Conservation (phyloP, 75 land plant genomes). For the Chamaecyparis obtusa region DNA sequence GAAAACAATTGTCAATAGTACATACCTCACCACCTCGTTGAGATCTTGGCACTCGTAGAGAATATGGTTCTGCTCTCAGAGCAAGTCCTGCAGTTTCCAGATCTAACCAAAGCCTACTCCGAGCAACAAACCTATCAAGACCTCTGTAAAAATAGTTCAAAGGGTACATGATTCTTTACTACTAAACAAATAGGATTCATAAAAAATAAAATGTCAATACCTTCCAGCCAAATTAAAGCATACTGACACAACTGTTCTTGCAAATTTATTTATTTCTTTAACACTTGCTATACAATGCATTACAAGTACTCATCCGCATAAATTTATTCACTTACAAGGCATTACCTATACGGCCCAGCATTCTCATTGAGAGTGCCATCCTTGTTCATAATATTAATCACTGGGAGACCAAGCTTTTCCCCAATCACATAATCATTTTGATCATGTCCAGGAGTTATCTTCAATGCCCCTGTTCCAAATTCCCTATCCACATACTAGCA, state of each 20-base stretch:
- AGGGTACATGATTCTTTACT: not conserved
- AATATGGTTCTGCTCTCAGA: constrained; percentile 76
- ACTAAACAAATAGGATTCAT: not conserved
- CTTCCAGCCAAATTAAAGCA: not conserved
- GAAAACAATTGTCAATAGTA: not conserved
- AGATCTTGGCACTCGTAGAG: constrained; percentile 85
- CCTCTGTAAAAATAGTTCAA: constrained; percentile 50
- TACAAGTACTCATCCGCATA: constrained; percentile 22
- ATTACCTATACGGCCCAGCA: constrained; percentile 85
- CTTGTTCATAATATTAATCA: constrained; percentile 91
- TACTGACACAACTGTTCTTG: not conserved
- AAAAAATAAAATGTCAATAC: not conserved
- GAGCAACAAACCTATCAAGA: constrained; percentile 91
- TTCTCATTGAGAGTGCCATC: constrained; percentile 97
- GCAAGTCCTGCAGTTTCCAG: constrained; percentile 81
- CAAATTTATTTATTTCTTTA: not conserved
- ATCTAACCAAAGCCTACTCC: constrained; percentile 88
- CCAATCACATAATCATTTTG: constrained; percentile 94
- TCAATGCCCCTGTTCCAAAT: constrained; percentile 95
- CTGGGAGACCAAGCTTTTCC: constrained; percentile 81
- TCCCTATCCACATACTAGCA: constrained; percentile 86
- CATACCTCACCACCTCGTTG: constrained; percentile 98
- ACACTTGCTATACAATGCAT: not conserved
- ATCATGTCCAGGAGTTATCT: constrained; percentile 99
- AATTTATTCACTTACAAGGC: not conserved